Evolutionary conservation across 2,329 filamentous ascomycete genomes (phyloP).

Genomic region (Diaporthe sp.): DNA sequence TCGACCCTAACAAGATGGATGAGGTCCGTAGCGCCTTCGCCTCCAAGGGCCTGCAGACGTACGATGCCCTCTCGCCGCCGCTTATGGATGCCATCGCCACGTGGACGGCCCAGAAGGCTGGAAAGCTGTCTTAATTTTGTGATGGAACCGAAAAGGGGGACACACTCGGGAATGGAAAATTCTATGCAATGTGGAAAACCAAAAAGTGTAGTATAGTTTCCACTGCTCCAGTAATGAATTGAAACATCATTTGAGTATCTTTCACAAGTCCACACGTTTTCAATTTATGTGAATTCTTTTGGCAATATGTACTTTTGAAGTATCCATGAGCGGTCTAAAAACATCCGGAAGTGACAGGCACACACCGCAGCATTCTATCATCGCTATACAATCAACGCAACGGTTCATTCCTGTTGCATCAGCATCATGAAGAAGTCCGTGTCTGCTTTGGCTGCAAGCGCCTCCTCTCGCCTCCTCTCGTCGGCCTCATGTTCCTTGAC

Average conservation of each 20-base stretch:
- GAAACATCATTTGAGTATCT: not conserved
- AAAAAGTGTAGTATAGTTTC: conserved; percentile 8
- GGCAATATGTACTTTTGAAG: rapidly evolving
- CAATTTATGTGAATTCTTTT: too few species aligned
- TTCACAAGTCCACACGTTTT: too few species aligned
- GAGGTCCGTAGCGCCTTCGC: conserved; percentile 67
- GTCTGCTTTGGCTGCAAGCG: conserved; percentile 42
- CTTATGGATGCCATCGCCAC: conserved; percentile 74
- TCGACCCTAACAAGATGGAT: conserved; percentile 65
- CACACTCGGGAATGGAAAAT: not conserved
- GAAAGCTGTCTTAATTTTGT: conserved; percentile 40
- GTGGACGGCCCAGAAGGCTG: conserved; percentile 64
- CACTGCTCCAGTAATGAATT: not conserved
- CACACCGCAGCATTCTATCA: not conserved
- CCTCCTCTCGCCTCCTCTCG: conserved; percentile 32
- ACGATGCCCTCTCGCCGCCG: conserved; percentile 71
- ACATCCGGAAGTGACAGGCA: not conserved
- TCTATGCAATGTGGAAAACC: not conserved
- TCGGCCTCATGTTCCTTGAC: not conserved
- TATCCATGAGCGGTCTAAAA: not conserved
- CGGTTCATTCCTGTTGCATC: not conserved
- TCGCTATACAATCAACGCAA: not conserved
- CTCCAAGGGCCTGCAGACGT: conserved; percentile 68
- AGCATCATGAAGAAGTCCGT: conserved; percentile 32
- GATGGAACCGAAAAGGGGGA: too few species aligned